These are phyloP conservation scores for Talaromyces atroroseus DNA, from an alignment of 2,329 filamentous ascomycete species.

Conservation along the genomic window DNA sequence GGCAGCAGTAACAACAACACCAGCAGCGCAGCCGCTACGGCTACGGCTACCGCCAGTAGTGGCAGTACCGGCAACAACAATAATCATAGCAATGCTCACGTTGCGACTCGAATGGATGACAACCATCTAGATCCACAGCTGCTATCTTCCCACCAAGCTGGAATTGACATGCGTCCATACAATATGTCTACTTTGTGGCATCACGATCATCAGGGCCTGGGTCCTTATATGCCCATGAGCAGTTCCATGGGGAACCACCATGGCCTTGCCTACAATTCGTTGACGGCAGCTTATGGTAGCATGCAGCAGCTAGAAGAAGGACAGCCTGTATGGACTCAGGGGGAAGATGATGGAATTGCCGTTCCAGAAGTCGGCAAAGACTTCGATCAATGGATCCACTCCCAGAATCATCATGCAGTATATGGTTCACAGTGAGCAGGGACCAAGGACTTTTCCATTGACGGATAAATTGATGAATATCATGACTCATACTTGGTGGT, in stretches of 20 bases:
- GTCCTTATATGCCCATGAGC: constrained; percentile 18
- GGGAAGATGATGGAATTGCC: constrained; percentile 2
- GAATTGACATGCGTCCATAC: constrained; percentile 12
- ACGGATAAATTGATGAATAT: not conserved
- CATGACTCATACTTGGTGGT: not conserved
- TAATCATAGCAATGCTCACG: constrained; percentile 18
- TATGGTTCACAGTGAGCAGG: constrained; percentile 3
- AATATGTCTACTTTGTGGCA: constrained; percentile 4
- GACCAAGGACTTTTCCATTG: not conserved
- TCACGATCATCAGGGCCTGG: constrained; percentile 17
- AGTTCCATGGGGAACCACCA: constrained; percentile 16
- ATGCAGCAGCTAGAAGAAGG: constrained; percentile 30
- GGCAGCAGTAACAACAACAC: constrained; percentile 14
- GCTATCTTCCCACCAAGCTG: constrained; percentile 25
- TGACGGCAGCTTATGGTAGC: constrained; percentile 20
- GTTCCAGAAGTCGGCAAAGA: constrained; percentile 34
- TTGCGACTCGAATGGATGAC: constrained; percentile 18
- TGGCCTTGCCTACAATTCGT: constrained; percentile 12
- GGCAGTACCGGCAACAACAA: constrained; percentile 19
- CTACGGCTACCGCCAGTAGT: not conserved
- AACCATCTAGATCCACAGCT: constrained; percentile 41
- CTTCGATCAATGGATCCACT: constrained; percentile 43
- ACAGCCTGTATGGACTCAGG: constrained; percentile 25
- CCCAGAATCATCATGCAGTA: constrained; percentile 7
- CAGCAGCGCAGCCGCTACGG: constrained; percentile 16